Conservation (phyloP, 2,329 filamentous ascomycete genomes). For the Sclerotinia nivalis region DNA sequence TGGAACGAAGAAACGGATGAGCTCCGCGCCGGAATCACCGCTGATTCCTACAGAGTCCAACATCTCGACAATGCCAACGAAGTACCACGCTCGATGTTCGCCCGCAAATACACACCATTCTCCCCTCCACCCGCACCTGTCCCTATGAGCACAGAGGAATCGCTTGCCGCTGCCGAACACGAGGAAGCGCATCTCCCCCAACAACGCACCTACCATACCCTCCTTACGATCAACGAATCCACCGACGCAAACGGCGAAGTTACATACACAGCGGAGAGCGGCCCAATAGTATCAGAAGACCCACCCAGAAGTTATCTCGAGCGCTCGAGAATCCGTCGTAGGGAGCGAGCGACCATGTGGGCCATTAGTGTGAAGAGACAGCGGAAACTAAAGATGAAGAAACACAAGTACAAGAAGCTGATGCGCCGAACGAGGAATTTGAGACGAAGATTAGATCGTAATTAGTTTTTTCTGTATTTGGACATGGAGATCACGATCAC, state of each 20-base stretch:
- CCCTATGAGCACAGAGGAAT: constrained; percentile 51
- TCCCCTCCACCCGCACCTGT: constrained; percentile 78
- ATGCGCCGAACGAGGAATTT: constrained; percentile 87
- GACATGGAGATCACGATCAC: constrained; percentile 2
- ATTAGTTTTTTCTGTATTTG: constrained; percentile 31
- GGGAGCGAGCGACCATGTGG: constrained; percentile 61
- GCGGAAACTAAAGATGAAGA: constrained; percentile 98
- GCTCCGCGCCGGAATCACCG: constrained; percentile 46
- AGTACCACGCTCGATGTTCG: constrained; percentile 65
- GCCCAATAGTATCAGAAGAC: constrained; percentile 54
- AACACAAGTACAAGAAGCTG: constrained; percentile 99
- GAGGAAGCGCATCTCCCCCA: constrained; percentile 46
- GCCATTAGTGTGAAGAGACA: constrained; percentile 91
- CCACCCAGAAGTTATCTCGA: constrained; percentile 60
- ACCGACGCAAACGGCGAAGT: constrained; percentile 60
- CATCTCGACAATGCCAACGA: constrained; percentile 54
- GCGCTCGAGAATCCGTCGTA: constrained; percentile 62
- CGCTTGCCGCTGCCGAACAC: constrained; percentile 37
- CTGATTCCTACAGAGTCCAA: constrained; percentile 50
- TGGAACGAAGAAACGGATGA: constrained; percentile 40
- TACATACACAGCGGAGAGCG: constrained; percentile 61
- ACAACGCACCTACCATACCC: constrained; percentile 61
- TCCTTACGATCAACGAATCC: constrained; percentile 68
- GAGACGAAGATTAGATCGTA: constrained; percentile 64
- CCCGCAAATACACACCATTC: constrained; percentile 74